These are phyloP conservation scores for Wallacemonas collosoma DNA, from an alignment of 208 protist genomes.

Conservation along the genomic window DNA sequence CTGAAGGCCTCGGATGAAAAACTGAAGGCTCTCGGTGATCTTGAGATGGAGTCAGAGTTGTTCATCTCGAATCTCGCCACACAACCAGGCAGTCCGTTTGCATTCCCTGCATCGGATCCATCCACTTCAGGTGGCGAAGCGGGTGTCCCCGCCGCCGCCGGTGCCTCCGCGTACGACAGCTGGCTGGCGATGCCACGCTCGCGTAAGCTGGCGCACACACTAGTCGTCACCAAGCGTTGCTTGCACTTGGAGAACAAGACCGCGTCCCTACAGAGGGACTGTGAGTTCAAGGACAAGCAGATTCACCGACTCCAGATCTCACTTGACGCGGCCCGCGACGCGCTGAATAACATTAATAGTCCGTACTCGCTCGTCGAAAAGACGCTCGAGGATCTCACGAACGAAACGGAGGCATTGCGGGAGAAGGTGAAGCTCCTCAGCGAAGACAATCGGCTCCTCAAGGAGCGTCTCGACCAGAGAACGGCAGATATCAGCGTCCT, in stretches of 20 bases:
- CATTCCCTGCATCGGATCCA: background rate
- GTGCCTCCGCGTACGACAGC: constrained; percentile 43
- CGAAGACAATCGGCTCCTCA: constrained; percentile 60
- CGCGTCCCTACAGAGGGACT: constrained; percentile 55
- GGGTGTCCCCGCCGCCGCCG: background rate
- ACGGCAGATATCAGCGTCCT: constrained; percentile 61
- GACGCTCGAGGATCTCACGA: constrained; percentile 56
- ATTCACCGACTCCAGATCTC: constrained; percentile 72
- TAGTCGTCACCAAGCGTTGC: constrained; percentile 87
- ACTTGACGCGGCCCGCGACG: constrained; percentile 70
- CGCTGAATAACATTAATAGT: constrained; percentile 86
- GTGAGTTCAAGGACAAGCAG: constrained; percentile 72
- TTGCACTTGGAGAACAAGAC: constrained; percentile 86
- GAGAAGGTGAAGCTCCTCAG: constrained; percentile 42
- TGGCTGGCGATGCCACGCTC: constrained; percentile 75
- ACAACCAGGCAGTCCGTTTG: constrained; percentile 19
- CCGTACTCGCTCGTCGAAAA: constrained; percentile 83
- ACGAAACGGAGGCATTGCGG: constrained; percentile 59
- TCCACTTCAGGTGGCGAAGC: background rate
- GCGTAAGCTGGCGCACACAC: constrained; percentile 72
- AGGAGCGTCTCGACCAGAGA: constrained; percentile 49
- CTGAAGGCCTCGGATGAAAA: constrained; percentile 82
- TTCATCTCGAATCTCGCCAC: constrained; percentile 82
- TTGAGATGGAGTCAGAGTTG: constrained; percentile 85
- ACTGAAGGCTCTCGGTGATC: constrained; percentile 74